Conservation (phyloP, 805 yeast genomes). For the Saccharomycopsis fermentans region DNA sequence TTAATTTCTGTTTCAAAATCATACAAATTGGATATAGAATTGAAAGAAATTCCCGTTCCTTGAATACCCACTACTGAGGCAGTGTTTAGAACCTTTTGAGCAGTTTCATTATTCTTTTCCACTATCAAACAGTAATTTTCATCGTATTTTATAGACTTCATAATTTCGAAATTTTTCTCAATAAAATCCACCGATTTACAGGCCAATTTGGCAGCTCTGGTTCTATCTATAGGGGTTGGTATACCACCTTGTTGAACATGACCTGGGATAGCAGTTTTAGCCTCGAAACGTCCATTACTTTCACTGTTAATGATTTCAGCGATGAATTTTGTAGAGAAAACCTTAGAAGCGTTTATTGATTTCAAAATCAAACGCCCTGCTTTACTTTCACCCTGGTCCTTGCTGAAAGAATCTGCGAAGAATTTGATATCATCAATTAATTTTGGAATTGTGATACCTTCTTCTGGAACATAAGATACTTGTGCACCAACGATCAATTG, state of each 20-base stretch:
- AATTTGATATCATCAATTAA: conserved; percentile 56
- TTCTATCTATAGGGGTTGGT: conserved; percentile 72
- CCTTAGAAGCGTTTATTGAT: conserved; percentile 51
- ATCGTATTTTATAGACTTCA: conserved; percentile 22
- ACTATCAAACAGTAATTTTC: conserved; percentile 25
- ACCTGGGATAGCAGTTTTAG: conserved; percentile 75
- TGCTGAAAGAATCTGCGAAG: conserved; percentile 47
- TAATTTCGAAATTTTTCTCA: conserved; percentile 33
- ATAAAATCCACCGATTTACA: conserved; percentile 61
- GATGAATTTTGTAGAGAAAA: conserved; percentile 55
- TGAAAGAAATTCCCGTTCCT: conserved; percentile 64
- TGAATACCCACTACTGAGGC: conserved; percentile 80
- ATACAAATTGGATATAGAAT: conserved; percentile 65
- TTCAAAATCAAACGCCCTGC: conserved; percentile 62
- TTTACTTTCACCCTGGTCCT: conserved; percentile 53
- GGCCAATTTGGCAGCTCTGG: conserved; percentile 62
- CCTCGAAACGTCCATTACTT: conserved; percentile 57
- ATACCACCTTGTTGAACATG: conserved; percentile 80
- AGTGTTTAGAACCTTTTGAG: conserved; percentile 29
- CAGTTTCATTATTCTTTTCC: conserved; percentile 25
- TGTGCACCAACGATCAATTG: conserved; percentile 65
- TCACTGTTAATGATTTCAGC: conserved; percentile 59
- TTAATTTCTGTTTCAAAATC: conserved; percentile 77
- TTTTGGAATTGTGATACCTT: conserved; percentile 48
- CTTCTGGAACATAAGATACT: conserved; percentile 71